phyloP scores from a whole-genome alignment of 2,329 filamentous ascomycete species.

The Graphium sp. region DNA sequence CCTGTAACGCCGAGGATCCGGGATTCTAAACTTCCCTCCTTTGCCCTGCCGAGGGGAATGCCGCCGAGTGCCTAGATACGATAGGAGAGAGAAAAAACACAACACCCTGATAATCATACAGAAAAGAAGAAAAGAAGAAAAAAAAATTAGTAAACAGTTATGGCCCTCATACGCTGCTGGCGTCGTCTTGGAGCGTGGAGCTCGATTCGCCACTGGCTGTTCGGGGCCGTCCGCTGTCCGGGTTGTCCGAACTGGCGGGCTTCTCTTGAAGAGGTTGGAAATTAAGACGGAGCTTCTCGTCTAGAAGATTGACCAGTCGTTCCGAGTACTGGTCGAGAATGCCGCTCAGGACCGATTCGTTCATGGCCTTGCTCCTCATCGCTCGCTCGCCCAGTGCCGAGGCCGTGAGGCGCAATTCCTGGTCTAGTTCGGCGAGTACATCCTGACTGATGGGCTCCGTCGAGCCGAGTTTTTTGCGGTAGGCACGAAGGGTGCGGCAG shows the following conservation, averaged over 20 bases:
- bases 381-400: conserved; percentile 41
- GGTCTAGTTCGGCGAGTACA: conserved; percentile 43
- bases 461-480: conserved; percentile 44
- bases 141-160: conserved; percentile 3
- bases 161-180: too few relatives aligned
- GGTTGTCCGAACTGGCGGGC: too few relatives aligned
- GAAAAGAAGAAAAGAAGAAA: conserved; percentile 3
- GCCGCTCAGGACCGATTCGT: conserved; percentile 41
- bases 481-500: conserved; percentile 42
- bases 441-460: conserved; percentile 39
- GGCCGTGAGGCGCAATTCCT: conserved; percentile 45
- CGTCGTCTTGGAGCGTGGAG: too few relatives aligned
- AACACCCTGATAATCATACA: conserved; percentile 10
- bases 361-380: conserved; percentile 34
- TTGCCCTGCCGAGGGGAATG: too few relatives aligned
- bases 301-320: conserved; percentile 51
- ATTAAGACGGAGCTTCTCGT: conserved; percentile 47
- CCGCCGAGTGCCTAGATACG: too few relatives aligned
- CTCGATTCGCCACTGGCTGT: conserved; percentile 17
- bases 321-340: conserved; percentile 64
- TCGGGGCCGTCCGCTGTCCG: conserved; percentile 13
- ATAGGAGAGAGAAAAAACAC: background rate
- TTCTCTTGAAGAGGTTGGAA: too few relatives aligned
- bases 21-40: too few relatives aligned
- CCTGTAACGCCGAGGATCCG: too few relatives aligned